Conservation (phyloP, 225 moss, liverwort and hornwort species). For the Physcomitrium patens region DNA sequence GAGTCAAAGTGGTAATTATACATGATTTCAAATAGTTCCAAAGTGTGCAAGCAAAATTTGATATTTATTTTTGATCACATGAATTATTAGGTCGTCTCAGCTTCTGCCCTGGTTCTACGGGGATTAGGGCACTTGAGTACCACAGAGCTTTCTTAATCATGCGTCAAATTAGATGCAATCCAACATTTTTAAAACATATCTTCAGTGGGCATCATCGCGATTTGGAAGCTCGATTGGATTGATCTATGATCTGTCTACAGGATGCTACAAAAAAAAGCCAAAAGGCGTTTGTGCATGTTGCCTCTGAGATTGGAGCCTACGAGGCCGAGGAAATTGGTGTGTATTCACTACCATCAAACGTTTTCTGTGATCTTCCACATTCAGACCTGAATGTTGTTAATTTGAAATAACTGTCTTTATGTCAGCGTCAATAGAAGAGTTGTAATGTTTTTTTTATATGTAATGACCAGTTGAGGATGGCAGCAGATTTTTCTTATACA, state of each 20-base stretch:
- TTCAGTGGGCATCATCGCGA: neutral
- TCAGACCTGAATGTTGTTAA: neutral
- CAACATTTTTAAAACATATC: neutral
- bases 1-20: constrained; percentile 87
- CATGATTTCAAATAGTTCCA: constrained; percentile 26
- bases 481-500: neutral
- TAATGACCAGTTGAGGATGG: neutral
- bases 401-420: neutral
- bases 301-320: constrained; percentile 98
- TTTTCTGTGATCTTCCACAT: neutral
- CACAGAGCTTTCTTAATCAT: constrained; percentile 21
- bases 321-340: constrained; percentile 99
- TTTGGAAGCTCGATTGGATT: constrained; percentile 12
- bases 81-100: constrained; percentile 5
- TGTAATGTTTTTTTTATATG: constrained; percentile 13
- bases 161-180: constrained; percentile 11
- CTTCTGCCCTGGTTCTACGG: constrained; percentile 12
- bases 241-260: constrained; percentile 41
- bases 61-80: too few species aligned
- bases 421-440: neutral
- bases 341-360: constrained; percentile 9
- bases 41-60: neutral
- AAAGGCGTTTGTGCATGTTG: constrained; percentile 93
- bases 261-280: constrained; percentile 99
- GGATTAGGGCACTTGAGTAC: neutral